These are phyloP conservation scores for Cercospora zeae-maydis DNA, from an alignment of 2,329 filamentous ascomycete species.

Conservation along the genomic window DNA sequence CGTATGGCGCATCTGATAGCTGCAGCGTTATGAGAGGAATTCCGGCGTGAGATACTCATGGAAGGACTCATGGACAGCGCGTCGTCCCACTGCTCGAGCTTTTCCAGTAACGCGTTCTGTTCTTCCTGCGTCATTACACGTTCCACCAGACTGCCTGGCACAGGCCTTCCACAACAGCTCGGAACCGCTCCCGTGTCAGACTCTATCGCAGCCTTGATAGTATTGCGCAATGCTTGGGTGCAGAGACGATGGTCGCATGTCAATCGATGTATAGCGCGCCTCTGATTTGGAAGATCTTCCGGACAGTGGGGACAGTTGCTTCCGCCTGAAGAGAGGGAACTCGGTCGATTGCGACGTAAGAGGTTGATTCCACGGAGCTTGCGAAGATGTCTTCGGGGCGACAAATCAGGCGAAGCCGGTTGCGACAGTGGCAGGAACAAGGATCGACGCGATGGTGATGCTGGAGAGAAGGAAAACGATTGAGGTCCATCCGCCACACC, in stretches of 20 bases:
- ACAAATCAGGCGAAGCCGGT: conserved; percentile 26
- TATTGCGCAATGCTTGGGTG: conserved; percentile 34
- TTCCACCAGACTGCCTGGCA: conserved; percentile 42
- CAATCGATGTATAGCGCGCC: conserved; percentile 32
- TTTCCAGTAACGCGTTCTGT: conserved; percentile 35
- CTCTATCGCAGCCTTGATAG: conserved; percentile 37
- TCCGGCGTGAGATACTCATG: conserved; percentile 16
- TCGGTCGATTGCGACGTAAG: conserved; percentile 29
- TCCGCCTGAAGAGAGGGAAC: conserved; percentile 27
- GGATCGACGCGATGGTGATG: conserved; percentile 28
- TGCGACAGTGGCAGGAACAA: conserved; percentile 34
- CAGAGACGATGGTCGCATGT: conserved; percentile 38
- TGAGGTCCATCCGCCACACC: conserved; percentile 26
- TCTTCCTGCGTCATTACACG: conserved; percentile 40
- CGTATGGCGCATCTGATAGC: conserved; percentile 4
- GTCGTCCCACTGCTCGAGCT: conserved; percentile 35
- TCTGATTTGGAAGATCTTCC: conserved; percentile 25
- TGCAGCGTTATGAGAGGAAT: conserved; percentile 10
- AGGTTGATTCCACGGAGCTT: conserved; percentile 35
- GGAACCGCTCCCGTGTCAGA: conserved; percentile 36
- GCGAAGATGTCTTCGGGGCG: conserved; percentile 34
- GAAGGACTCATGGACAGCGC: conserved; percentile 23
- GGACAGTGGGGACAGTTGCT: conserved; percentile 36
- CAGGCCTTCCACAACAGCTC: conserved; percentile 41
- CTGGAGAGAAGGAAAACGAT: conserved; percentile 33